Evolutionary conservation across 805 yeast species (phyloP), one percentile per base, ranked within the genome.

Genomic region (Ogataea henricii): DNA sequence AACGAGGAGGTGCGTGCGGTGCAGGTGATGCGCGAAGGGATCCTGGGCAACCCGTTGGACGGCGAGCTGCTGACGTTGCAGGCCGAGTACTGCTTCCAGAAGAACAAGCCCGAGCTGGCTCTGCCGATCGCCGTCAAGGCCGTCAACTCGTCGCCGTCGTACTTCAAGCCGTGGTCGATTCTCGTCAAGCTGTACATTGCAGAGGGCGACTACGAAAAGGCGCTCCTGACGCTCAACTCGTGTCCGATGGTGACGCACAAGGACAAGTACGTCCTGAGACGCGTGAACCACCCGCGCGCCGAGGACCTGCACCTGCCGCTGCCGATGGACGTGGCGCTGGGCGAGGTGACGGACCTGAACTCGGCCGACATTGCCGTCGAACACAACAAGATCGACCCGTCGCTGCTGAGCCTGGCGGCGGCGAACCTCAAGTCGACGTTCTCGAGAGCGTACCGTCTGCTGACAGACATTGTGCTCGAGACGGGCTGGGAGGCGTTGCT

Each of bases 211-310:
- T 79, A 81, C 62, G 91, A 86, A 61, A 78, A 84, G 55, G 87
- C 94, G 1, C 70, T 87, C 45, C 67, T 86, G 47, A 79, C 90
- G 1, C 71, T 87, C 54, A 87, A 87, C 58, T 82, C 92, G 13
- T 85, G 91, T 59, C 95, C 95, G 20, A 85, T 87, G 89, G 83
- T 83, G 45, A 79, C 86, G 9, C 81, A 82, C 58, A 83, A 81
- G 60, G 94, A 87, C 56, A 78, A 78, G 52, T 86, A 73, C 62
- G 71, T 75, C 18, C 72, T 85, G 56, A 80, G 77, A 60, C 71
- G 94, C 58, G 75, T 83, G 4, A 78, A 79, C 9, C 77, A 80
- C 22, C 76, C 82, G 17, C 65, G 68, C 21, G 62, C 72, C 16
- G 81, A 79, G 3, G 78, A 76, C 48, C 66, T 87, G 55, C 95